Base-by-base conservation (phyloP, 148 eudicot genomes). In the Chenopodium formosanum region DNA sequence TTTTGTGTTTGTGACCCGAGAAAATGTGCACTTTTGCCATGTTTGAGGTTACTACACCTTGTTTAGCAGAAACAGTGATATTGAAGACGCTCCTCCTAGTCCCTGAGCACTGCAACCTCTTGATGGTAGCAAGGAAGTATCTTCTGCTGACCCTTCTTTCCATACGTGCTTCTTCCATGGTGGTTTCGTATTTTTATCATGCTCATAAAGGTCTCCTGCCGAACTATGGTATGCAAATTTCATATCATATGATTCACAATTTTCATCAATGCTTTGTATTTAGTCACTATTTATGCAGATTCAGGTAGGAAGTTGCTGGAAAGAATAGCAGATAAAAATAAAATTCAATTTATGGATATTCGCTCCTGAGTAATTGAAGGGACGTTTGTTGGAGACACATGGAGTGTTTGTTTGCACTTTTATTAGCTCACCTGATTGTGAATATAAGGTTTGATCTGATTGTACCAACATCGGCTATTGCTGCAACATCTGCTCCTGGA, bases 401-500 rank as follows among this genome's bases (percentile, higher is more conserved):
- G 9, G 25, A 62, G 48, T 19, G 13, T 22, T 31, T 46, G 7
- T 65, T 37, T 34, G 20, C 47, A 64, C 19, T 46, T 48, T 66
- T 78, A 37, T 46, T 73, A 76, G 79, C 52, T 78, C 78, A 94
- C 98, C 98, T 94, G 73, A 94, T 81, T 78, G 86, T 91, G 75
- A 91, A 92, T 2, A 94, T 79, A 56, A 89, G 88, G 77, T 91
- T 86, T 80, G 83, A 83, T 84, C 85, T 91, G 44, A 89, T 32
- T 69, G 86, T 80, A 60, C 85, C 88, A 70, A 90, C 94, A 85
- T 91, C 98, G 68, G 91, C 92, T 76, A 94, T 87, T 76, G 86
- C 97, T 83, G 95, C 95, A 82, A 93, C 95, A 84, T 91, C 84
- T 58, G 97, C 98, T 9, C 94, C 93, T n/a, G 94, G 95, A 17